Base-by-base conservation (phyloP, 345 rosid species). In the Citrus hindsii region DNA sequence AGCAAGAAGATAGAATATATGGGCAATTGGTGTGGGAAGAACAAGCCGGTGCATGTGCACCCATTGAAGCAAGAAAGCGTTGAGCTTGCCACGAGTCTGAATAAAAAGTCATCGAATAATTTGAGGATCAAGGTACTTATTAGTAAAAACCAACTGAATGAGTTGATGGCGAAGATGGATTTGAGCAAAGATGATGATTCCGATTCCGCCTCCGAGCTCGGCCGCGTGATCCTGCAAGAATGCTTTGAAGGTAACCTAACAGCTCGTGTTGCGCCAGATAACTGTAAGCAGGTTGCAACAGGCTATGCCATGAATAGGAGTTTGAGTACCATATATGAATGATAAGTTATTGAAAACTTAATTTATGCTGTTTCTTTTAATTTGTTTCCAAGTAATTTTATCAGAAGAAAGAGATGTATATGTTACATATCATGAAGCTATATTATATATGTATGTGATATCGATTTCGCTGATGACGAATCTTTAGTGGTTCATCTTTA, bases 111-210 rank as follows among this genome's bases (percentile, higher is more conserved):
- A 33, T 61, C 75, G 10, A 67, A 25, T 5, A 62, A 55, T 22
- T 6, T 75, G 46, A 74, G 85, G 67, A 38, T 85, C 4, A 85
- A 77, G 71, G 85, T 82, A n/a, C 53, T 38, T 1, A 67, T 82
- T 38, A 77, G 46, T 19, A 37, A 1, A 28, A 67, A 25, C 66
- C 83, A 82, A 55, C 55, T 85, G 1, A 35, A 71, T 64, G 85
- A 82, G 53, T 67, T 85, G 59, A 79, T 77, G 77, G 42, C 42
- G 1, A 67, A 24, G 60, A 75, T 22, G 67, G 76, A 74, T 61
- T 46, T 12, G 59, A 77, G 82, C 53, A 53, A 70, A 67, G 80
- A 62, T 7, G 40, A 53, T 12, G 1, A 3, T 46, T 46, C 51
- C 51, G 51, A 42, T 42, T 42, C 16, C 51, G 22, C 7, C 9